A percentile compares a stretch with the other conserved stretches of the same genome.
phyloP scores from a whole-genome alignment of 768 basidiomycete genomes.

The Boletellus ananas region DNA sequence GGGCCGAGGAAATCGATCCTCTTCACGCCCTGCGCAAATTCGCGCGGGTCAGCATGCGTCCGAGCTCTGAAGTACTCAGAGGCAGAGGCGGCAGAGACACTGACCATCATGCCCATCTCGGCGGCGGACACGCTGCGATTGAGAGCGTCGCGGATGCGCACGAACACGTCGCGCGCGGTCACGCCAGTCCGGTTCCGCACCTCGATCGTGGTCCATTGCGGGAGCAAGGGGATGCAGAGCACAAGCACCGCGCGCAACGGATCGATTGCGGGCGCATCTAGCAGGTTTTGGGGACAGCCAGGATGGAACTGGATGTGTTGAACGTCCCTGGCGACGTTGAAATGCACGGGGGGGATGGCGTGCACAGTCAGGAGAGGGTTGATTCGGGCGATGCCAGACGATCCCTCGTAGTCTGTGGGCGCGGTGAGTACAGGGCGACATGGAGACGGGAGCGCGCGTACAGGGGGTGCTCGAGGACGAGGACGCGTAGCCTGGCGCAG shows the following conservation, averaged over 20 bases:
- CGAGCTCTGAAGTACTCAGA: conserved; percentile 29
- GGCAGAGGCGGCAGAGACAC: conserved; percentile 16
- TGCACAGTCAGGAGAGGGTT: conserved; percentile 22
- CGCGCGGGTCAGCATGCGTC: conserved; percentile 30
- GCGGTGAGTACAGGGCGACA: background rate
- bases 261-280: conserved; percentile 23
- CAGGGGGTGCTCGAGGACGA: conserved; percentile 16
- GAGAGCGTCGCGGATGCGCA: conserved; percentile 26
- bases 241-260: conserved; percentile 15
- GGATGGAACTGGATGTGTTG: conserved; percentile 19
- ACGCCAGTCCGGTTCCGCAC: conserved; percentile 27
- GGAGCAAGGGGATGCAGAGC: conserved; percentile 21
- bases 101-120: conserved; percentile 26
- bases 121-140: conserved; percentile 21
- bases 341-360: conserved; percentile 16
- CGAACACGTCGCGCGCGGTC: conserved; percentile 28
- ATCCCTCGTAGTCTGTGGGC: conserved; percentile 10
- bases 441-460: conserved; percentile 5
- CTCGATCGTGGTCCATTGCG: conserved; percentile 29
- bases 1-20: conserved; percentile 37
- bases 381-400: conserved; percentile 20
- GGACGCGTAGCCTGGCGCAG: conserved; percentile 16
- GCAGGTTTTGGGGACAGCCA: conserved; percentile 13
- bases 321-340: conserved; percentile 26
- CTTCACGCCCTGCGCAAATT: conserved; percentile 38